A percentile compares a stretch with the other conserved stretches of the same genome.
These are phyloP conservation scores for Leucocoprinus sp. DNA, from an alignment of 768 basidiomycete species.

Conservation along the genomic window DNA sequence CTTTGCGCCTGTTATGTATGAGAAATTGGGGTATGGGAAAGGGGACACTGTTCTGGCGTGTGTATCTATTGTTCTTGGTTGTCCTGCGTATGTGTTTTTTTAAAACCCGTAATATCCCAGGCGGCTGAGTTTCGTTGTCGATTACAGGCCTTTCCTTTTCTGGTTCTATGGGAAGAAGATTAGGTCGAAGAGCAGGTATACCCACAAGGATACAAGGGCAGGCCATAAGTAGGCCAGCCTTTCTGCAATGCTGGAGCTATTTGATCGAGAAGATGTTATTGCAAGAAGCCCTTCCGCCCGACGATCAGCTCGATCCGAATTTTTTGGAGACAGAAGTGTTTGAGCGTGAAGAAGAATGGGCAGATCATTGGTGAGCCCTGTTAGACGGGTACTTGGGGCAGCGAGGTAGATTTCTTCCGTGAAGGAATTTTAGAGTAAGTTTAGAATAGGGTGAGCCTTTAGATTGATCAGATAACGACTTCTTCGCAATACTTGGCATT, in stretches of 20 bases:
- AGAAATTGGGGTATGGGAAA: conserved; percentile 58
- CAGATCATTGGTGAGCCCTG: too few species aligned
- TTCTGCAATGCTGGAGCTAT: neutral
- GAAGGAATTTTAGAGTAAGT: too few species aligned
- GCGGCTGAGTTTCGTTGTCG: neutral
- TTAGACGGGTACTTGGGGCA: too few species aligned
- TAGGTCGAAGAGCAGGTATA: conserved; percentile 38
- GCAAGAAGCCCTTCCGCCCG: too few species aligned
- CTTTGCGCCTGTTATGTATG: conserved; percentile 68
- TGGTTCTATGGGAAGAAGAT: conserved; percentile 33
- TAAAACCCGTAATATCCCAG: neutral
- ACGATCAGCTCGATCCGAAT: too few species aligned
- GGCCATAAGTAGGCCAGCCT: neutral
- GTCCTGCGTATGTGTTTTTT: conserved; percentile 39
- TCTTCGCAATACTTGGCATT: too few species aligned
- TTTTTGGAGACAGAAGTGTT: too few species aligned
- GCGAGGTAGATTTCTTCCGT: too few species aligned
- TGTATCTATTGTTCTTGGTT: conserved; percentile 49
- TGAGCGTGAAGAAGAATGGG: too few species aligned
- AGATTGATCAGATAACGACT: too few species aligned
- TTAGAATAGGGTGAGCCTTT: too few species aligned
- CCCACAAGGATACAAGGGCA: conserved; percentile 17
- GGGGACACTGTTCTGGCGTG: conserved; percentile 59
- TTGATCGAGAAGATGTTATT: too few species aligned
- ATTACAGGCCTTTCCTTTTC: conserved; percentile 27